Evolutionary conservation across 2,329 filamentous ascomycete genomes (phyloP), one percentile per base, ranked within the genome.

Genomic region (Chaetomium strumarium): DNA sequence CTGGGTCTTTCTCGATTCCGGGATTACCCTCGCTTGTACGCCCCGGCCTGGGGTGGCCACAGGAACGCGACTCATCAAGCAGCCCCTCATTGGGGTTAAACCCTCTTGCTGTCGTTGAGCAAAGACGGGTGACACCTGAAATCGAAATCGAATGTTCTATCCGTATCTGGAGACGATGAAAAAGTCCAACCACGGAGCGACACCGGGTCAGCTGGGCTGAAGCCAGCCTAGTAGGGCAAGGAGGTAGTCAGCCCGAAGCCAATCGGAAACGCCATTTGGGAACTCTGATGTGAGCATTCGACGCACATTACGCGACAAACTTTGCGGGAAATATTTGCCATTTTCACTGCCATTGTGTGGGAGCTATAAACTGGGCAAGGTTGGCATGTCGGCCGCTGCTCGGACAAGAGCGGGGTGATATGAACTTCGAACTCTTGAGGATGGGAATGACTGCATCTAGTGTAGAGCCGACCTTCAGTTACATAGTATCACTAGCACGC

Each of bases 1-100:
- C n/a, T n/a, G 49, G 49, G 49, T 41, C 38, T 54, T 50, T 62
- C 57, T 53, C 60, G 58, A 60, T 60, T 62, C 40, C 38, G 39
- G 46, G 24, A 14, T 13, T 31, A 20, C 30, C 46, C 30, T 24
- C 24, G 7, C 24, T 43, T 39, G 38, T 49, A n/a, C 31, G 30
- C 33, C 42, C 31, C 13, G 38, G 19, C 41, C 49, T 30, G 46
- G 47, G 47, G 38, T 52, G 51, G 51, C 43, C 29, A 53, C 42
- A 14, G 20, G 12, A 37, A 24, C 10, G 24, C 37, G 54, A 48
- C 16, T 53, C 41, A 29, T 11, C 14, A 13, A n/a, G 39, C 29
- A 14, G 16, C 20, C 29, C 29, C 41, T n/a, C n/a, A 5, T 20
- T 41, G 38, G 38, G 38, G 38, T 24, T 41, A 11, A 41, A 41